Evolutionary conservation across 441 rosid genomes (phyloP).

Genomic region (Erodium chrysanthum): DNA sequence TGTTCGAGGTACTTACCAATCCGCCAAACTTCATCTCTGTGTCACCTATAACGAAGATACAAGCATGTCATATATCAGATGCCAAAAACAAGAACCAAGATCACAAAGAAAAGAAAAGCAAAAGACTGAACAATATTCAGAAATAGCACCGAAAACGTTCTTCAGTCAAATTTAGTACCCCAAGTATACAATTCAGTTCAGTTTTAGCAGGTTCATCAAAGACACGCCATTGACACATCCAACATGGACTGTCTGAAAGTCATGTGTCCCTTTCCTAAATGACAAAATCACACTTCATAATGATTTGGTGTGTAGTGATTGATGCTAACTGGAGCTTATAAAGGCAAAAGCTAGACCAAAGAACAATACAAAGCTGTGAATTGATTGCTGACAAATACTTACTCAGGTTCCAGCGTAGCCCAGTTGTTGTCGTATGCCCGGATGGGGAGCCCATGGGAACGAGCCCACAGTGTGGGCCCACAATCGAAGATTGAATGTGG

Average conservation of each 20-base stretch:
- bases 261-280: not conserved
- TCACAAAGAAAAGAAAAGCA: not conserved
- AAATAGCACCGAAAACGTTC: not conserved
- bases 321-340: not conserved
- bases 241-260: not conserved
- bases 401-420: slow-evolving; percentile 87
- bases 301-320: not conserved
- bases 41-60: slow-evolving; percentile 32
- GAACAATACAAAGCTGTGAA: not conserved
- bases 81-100: not conserved
- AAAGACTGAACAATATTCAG: not conserved
- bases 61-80: not conserved
- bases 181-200: too few species aligned
- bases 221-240: not conserved
- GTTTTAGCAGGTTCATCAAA: too few species aligned
- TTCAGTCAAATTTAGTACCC: too few species aligned
- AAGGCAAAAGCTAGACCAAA: not conserved
- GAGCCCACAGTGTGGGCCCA: slow-evolving; percentile 87
- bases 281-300: not conserved
- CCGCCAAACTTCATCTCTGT: slow-evolving; percentile 75
- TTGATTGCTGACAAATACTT: slow-evolving; percentile 27
- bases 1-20: slow-evolving; percentile 74
- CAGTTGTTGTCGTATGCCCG: slow-evolving; percentile 58
- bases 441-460: slow-evolving; percentile 74
- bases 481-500: slow-evolving; percentile 38